Evolutionary conservation across 2,329 filamentous ascomycete species (phyloP).

Genomic region (Incumbomyces lentus): DNA sequence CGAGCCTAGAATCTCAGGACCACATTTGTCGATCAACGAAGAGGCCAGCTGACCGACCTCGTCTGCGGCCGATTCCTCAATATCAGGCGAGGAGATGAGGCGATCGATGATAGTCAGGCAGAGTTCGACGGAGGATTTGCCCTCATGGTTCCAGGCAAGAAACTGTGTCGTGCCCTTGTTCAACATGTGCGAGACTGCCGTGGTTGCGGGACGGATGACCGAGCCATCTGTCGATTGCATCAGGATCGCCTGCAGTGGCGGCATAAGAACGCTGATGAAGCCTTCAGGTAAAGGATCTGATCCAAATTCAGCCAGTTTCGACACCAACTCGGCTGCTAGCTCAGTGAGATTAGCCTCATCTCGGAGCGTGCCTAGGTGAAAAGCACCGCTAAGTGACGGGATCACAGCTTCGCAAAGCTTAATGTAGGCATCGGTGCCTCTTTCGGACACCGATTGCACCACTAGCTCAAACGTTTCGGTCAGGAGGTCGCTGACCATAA

Average conservation of each 20-base stretch:
- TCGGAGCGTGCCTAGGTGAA: constrained; percentile 77
- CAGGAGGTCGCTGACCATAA: constrained; percentile 79
- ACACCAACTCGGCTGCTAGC: constrained; percentile 74
- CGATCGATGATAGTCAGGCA: constrained; percentile 78
- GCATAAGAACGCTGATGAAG: constrained; percentile 75
- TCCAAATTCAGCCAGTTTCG: constrained; percentile 70
- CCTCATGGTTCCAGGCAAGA: constrained; percentile 72
- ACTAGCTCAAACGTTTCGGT: constrained; percentile 88
- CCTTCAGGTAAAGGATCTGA: constrained; percentile 75
- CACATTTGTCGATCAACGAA: constrained; percentile 90
- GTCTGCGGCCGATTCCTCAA: constrained; percentile 91
- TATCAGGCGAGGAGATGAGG: constrained; percentile 66
- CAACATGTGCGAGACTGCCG: constrained; percentile 80
- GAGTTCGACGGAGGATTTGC: constrained; percentile 76
- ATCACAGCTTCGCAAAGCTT: constrained; percentile 75
- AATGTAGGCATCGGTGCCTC: constrained; percentile 58
- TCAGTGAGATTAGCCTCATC: constrained; percentile 77
- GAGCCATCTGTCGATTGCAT: constrained; percentile 80
- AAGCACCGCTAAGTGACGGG: constrained; percentile 76
- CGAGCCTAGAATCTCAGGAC: constrained; percentile 78
- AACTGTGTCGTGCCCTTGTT: constrained; percentile 84
- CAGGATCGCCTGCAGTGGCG: constrained; percentile 73
- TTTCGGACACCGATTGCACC: constrained; percentile 41
- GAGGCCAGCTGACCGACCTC: constrained; percentile 92
- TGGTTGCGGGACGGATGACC: constrained; percentile 73